Evolutionary conservation across 371 early-diverging fungal species (phyloP).

Genomic region (Zancudomyces culisetae): DNA sequence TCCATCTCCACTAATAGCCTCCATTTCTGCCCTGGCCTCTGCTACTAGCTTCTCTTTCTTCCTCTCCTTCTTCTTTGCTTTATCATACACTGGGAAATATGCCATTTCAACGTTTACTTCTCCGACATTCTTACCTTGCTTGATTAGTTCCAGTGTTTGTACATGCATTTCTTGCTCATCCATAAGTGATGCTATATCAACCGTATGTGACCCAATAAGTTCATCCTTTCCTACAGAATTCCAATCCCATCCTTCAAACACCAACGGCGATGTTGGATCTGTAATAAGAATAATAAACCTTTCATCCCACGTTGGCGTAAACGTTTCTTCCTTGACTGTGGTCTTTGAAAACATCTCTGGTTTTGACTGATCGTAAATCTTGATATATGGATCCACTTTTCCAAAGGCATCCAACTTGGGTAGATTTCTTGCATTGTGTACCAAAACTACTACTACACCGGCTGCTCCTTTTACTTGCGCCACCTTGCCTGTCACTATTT

Average conservation of each 20-base stretch:
- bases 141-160: conserved; percentile 16
- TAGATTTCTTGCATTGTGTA: conserved; percentile 54
- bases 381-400: conserved; percentile 61
- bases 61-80: not conserved
- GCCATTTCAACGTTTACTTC: conserved; percentile 31
- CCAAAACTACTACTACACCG: conserved; percentile 67
- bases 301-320: conserved; percentile 37
- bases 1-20: not conserved
- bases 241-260: conserved; percentile 38
- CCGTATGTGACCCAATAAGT: conserved; percentile 19
- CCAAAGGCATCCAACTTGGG: conserved; percentile 60
- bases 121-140: conserved; percentile 30
- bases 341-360: conserved; percentile 45
- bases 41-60: too few relatives aligned
- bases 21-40: not conserved
- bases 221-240: conserved; percentile 29
- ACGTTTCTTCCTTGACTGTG: conserved; percentile 30
- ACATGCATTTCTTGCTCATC: conserved; percentile 25
- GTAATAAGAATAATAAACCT: conserved; percentile 32
- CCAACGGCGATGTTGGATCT: conserved; percentile 29
- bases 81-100: conserved; percentile 34
- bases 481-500: conserved; percentile 51
- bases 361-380: conserved; percentile 45
- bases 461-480: conserved; percentile 37
- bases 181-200: conserved; percentile 27